Evolutionary conservation across 2,329 filamentous ascomycete species (phyloP).

Genomic region (Byssoonygena ceratinophila): DNA sequence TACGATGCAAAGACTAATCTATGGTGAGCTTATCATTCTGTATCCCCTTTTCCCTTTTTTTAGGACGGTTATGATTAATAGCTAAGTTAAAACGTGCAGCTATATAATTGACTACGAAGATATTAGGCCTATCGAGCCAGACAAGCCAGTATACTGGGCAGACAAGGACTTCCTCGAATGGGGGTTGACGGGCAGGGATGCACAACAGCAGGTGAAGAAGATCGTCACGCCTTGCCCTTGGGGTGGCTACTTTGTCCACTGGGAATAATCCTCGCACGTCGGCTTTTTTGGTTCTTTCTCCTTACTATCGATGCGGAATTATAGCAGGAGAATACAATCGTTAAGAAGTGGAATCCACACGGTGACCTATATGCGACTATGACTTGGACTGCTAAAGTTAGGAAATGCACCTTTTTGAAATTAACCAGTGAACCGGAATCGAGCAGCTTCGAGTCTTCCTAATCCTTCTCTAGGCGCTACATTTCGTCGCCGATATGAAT

Average conservation of each 20-base stretch:
- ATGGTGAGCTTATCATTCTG: conserved; percentile 2
- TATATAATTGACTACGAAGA: conserved; percentile 13
- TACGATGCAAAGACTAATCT: conserved; percentile 6
- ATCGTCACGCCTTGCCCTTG: not conserved
- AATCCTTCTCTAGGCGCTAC: conserved; percentile 90
- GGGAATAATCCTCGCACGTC: not conserved
- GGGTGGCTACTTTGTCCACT: not conserved
- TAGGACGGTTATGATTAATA: not conserved
- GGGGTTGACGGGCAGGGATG: not conserved
- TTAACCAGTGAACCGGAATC: conserved; percentile 66
- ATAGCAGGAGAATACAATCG: not conserved
- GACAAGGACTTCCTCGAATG: not conserved
- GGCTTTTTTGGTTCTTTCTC: not conserved
- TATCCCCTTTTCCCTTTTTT: not conserved
- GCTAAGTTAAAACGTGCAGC: not conserved
- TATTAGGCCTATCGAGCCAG: not conserved
- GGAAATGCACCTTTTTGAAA: not conserved
- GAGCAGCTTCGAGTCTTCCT: conserved; percentile 71
- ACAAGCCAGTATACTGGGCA: not conserved
- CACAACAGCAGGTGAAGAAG: not conserved
- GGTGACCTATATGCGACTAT: conserved; percentile 1
- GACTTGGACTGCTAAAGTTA: not conserved
- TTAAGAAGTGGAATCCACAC: not conserved
- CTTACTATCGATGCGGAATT: not conserved
- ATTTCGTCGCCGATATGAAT: conserved; percentile 82